Percentiles rank a stretch among this genome's conserved stretches.
Conservation (phyloP, 169 alveolate genomes). For the Plasmodium berghei region DNA sequence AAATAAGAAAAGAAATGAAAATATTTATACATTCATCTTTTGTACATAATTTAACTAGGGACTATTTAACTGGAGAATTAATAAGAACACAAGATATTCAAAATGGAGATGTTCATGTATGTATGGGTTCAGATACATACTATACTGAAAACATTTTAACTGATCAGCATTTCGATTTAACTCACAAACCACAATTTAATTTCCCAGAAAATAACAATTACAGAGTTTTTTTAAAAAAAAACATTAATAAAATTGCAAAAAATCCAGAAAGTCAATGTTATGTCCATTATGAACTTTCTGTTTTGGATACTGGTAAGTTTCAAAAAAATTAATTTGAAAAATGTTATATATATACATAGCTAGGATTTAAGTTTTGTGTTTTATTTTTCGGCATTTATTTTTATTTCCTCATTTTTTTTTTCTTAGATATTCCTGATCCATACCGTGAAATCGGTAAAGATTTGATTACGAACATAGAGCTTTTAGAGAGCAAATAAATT, state of each 20-base stretch:
- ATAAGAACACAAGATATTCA: constrained; percentile 13
- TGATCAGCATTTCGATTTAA: constrained; percentile 20
- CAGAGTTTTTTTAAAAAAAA: constrained; percentile 30
- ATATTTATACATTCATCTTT: constrained; percentile 10
- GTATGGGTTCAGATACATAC: constrained; percentile 44
- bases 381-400: not conserved
- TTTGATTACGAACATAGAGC: constrained; percentile 13
- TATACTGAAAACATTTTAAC: constrained; percentile 14
- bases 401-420: not conserved
- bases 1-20: constrained; percentile 20
- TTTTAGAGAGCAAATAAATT: too few relatives aligned
- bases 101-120: constrained; percentile 4
- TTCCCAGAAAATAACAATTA: constrained; percentile 17
- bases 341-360: not conserved
- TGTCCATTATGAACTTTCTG: constrained; percentile 21
- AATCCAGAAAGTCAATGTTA: constrained; percentile 24
- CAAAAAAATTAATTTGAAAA: not conserved
- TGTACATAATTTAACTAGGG: constrained; percentile 12
- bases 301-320: constrained; percentile 14
- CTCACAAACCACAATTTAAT: constrained; percentile 27
- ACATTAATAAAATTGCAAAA: constrained; percentile 1
- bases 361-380: not conserved
- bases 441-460: constrained; percentile 53
- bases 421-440: constrained; percentile 49
- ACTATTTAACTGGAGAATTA: constrained; percentile 17